Percentiles rank a stretch among this genome's conserved stretches.
Evolutionary conservation across 1,284 basidiomycete genomes (phyloP).

Genomic region (Prillingera fragicola): DNA sequence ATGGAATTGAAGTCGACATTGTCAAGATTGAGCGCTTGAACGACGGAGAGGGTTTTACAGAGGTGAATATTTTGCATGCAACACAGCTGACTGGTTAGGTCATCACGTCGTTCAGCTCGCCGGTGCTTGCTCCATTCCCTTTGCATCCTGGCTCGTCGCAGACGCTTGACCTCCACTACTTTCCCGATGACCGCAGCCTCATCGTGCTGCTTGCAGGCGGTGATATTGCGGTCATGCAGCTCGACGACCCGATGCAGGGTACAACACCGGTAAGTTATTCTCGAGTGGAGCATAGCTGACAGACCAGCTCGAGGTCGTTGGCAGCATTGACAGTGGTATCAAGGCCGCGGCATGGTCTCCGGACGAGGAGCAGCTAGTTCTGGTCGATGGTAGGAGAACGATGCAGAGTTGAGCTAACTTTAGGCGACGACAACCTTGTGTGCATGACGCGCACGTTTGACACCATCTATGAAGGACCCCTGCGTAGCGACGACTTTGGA

Average conservation of each 20-base stretch:
- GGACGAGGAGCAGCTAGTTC: constrained; percentile 74
- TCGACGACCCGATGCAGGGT: constrained; percentile 54
- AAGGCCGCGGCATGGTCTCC: constrained; percentile 81
- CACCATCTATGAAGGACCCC: constrained; percentile 68
- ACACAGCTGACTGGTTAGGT: constrained; percentile 18
- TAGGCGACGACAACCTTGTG: constrained; percentile 73
- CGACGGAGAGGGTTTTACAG: constrained; percentile 15
- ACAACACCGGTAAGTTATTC: constrained; percentile 33
- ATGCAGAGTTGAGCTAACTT: too few species aligned
- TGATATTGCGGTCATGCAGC: constrained; percentile 64
- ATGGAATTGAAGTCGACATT: constrained; percentile 58
- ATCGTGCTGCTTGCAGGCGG: constrained; percentile 64
- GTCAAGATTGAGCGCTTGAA: constrained; percentile 51
- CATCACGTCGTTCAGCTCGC: constrained; percentile 30
- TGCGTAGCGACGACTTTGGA: constrained; percentile 74
- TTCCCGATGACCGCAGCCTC: constrained; percentile 62
- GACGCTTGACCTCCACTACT: constrained; percentile 59
- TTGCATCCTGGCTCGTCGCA: constrained; percentile 45
- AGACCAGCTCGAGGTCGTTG: constrained; percentile 63
- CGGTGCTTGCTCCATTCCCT: constrained; percentile 31
- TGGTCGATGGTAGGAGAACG: constrained; percentile 63
- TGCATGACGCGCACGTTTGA: constrained; percentile 88
- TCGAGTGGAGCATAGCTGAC: constrained; percentile 15
- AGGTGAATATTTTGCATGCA: constrained; percentile 13
- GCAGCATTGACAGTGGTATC: constrained; percentile 79